Conservation (phyloP, 1,284 basidiomycete genomes). For the Trametes polyzona region DNA sequence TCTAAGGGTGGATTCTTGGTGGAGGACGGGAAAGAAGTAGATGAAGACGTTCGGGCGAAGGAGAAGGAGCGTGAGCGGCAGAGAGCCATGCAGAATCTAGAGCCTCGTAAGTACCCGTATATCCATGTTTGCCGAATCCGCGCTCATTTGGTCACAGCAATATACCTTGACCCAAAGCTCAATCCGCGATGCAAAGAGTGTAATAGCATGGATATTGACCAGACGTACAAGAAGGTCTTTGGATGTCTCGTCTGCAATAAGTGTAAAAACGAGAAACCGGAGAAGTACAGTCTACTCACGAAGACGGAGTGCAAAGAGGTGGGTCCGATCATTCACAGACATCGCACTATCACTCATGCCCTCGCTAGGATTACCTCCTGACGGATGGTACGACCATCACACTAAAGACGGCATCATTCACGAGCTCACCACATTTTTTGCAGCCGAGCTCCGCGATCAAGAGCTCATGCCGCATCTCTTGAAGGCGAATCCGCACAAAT, state of each 20-base stretch:
- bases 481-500: constrained; percentile 96
- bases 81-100: constrained; percentile 66
- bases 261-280: constrained; percentile 88
- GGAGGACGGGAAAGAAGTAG: constrained; percentile 78
- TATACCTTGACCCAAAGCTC: constrained; percentile 64
- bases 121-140: background rate
- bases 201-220: constrained; percentile 83
- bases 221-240: constrained; percentile 81
- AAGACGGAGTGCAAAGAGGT: constrained; percentile 99
- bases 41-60: constrained; percentile 67
- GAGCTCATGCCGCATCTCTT: constrained; percentile 93
- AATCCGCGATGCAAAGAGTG: constrained; percentile 89
- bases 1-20: constrained; percentile 92
- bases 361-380: constrained; percentile 79
- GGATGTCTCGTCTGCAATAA: constrained; percentile 84
- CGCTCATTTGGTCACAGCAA: too few relatives aligned
- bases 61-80: constrained; percentile 80
- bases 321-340: background rate
- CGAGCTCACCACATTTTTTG: background rate
- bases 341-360: background rate
- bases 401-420: background rate
- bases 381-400: constrained; percentile 79
- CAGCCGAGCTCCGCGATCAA: constrained; percentile 91
- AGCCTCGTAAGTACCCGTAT: constrained; percentile 61
- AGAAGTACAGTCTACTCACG: constrained; percentile 93